A percentile compares a stretch with the other conserved stretches of the same genome.
These are phyloP conservation scores for Trichocladium antarcticum DNA, from an alignment of 495 filamentous ascomycete genomes.

Conservation along the genomic window DNA sequence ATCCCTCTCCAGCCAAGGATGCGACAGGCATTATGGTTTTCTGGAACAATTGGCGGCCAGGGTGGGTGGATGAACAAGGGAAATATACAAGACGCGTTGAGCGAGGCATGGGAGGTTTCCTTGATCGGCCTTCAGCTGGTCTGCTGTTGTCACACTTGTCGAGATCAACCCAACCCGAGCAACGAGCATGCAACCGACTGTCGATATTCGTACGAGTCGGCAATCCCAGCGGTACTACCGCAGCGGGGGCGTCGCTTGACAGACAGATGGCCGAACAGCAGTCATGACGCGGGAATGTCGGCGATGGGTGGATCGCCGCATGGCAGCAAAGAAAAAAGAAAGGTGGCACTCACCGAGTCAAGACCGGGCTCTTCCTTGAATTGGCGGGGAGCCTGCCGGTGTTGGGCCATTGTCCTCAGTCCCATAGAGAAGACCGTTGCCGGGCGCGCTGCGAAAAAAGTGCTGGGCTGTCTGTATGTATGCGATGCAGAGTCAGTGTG, in stretches of 20 bases:
- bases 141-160: background rate
- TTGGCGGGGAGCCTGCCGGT: constrained; percentile 31
- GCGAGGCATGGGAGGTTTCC: constrained; percentile 1
- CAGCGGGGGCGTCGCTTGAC: constrained; percentile 1
- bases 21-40: constrained; percentile 26
- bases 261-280: background rate
- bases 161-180: constrained; percentile 7
- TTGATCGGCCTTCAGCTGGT: background rate
- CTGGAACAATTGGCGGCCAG: constrained; percentile 24
- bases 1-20: constrained; percentile 22
- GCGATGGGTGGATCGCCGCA: constrained; percentile 2
- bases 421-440: constrained; percentile 23
- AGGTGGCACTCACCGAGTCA: constrained; percentile 28
- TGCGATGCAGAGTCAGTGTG: constrained; percentile 8
- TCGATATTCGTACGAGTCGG: background rate
- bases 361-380: constrained; percentile 29
- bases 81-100: background rate
- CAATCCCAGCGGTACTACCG: constrained; percentile 2
- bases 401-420: constrained; percentile 30
- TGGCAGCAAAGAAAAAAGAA: constrained; percentile 4
- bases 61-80: constrained; percentile 11
- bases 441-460: background rate
- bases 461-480: background rate
- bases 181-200: background rate
- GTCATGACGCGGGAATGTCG: constrained; percentile 5